A percentile compares a stretch with the other conserved stretches of the same genome.
Evolutionary conservation across 495 filamentous ascomycete species (phyloP).

Genomic region (Penicillium paxilli): DNA sequence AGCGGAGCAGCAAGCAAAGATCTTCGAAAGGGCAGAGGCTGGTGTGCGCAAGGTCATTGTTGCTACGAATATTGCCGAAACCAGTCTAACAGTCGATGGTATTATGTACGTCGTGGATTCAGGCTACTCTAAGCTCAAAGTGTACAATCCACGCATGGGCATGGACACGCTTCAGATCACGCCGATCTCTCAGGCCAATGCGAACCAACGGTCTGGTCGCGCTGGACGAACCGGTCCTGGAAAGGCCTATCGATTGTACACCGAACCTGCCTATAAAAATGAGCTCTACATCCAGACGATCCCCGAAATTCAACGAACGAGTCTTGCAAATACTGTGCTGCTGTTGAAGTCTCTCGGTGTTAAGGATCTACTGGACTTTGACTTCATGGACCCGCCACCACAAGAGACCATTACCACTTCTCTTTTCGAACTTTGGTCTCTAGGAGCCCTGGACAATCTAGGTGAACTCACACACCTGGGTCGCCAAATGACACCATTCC

Average conservation of each 20-base stretch:
- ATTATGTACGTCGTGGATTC: conserved; percentile 99
- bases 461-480: conserved; percentile 89
- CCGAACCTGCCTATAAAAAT: conserved; percentile 91
- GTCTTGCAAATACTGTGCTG: conserved; percentile 90
- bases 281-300: conserved; percentile 98
- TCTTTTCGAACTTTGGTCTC: conserved; percentile 96
- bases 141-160: conserved; percentile 97
- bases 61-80: conserved; percentile 98
- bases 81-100: conserved; percentile 95
- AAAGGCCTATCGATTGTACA: conserved; percentile 93
- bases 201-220: conserved; percentile 87
- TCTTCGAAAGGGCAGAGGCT: conserved; percentile 87
- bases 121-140: conserved; percentile 95
- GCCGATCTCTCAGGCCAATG: conserved; percentile 95
- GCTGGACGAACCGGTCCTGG: conserved; percentile 95
- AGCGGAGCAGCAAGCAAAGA: conserved; percentile 94
- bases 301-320: conserved; percentile 96
- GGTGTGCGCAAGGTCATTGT: conserved; percentile 98
- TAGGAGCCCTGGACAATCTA: conserved; percentile 91
- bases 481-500: conserved; percentile 92
- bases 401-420: conserved; percentile 98
- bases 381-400: conserved; percentile 98
- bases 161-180: conserved; percentile 99
- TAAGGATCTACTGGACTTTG: conserved; percentile 92
- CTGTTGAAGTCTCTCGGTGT: conserved; percentile 94